Base-by-base conservation (phyloP, 148 eudicot species). In the Rhododendron ovatum region DNA sequence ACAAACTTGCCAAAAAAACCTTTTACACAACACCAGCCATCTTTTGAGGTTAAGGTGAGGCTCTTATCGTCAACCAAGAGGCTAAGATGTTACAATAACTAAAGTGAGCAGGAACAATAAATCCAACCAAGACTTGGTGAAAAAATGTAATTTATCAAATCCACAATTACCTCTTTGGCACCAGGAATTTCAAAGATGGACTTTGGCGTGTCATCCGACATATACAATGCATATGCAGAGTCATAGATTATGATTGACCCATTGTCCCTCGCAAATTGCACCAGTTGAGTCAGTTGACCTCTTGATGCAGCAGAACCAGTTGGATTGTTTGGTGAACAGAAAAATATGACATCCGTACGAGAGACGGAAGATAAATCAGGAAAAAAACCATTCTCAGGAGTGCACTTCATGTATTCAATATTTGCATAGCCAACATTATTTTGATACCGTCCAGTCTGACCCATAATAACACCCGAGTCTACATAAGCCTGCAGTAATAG, bases 51-150 rank as follows among this genome's bases (percentile, higher is more conserved):
- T 59, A 20, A 17, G 20, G 61, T 55, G 22, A 55, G 22, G 61
- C 61, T 55, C 61, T 55, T 55, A 55, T 55, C 22, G 5, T 13
- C 61, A 55, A 55, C 61, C 51, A 55, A 15, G 20, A 55, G 61
- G 61, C 61, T 55, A 17, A 65, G 14, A n/a, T n/a, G 73, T n/a
- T 63, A 9, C 30, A 65, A 26, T n/a, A 65, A 65, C 99, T 91
- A 28, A 95, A 86, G 33, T 94, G 95, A 84, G 98, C 98, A 90
- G 95, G 98, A 81, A 97, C 98, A 22, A 93, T 95, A 18, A 96
- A 98, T 84, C 97, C 99, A 85, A 95, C 97, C 98, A 83, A 98
- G 94, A 26, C 98, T 96, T 67, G 97, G 96, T 6, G 99, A 94
- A 13, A 94, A 93, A 9, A 95, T 95, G 74, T 93, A 92, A 82